Percentiles rank a stretch among this genome's conserved stretches.
These are phyloP conservation scores for Pistacia integerrima DNA, from an alignment of 345 rosid species.

Conservation along the genomic window DNA sequence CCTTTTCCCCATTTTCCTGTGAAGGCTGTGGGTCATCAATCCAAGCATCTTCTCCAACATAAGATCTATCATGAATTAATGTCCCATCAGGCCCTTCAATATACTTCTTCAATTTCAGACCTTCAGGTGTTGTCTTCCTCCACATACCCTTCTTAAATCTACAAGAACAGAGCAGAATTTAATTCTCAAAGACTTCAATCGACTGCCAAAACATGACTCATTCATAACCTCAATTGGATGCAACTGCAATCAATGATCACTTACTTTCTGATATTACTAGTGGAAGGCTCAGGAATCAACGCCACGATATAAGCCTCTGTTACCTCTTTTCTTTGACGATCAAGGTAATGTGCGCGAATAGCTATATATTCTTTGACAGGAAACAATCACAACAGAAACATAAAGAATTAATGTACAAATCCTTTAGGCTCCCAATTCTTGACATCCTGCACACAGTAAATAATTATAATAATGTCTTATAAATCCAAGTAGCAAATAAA, in stretches of 20 bases:
- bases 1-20: slow-evolving; percentile 48
- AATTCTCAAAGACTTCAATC: not conserved
- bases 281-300: slow-evolving; percentile 91
- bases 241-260: slow-evolving; percentile 14
- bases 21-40: slow-evolving; percentile 65
- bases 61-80: slow-evolving; percentile 72
- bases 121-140: slow-evolving; percentile 85
- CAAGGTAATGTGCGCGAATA: slow-evolving; percentile 62
- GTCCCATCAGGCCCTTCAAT: slow-evolving; percentile 80
- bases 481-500: not conserved
- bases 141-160: slow-evolving; percentile 88
- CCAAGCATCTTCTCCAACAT: slow-evolving; percentile 96
- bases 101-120: slow-evolving; percentile 82
- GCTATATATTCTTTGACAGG: slow-evolving; percentile 70
- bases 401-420: slow-evolving; percentile 64
- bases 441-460: slow-evolving; percentile 59
- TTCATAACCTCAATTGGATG: not conserved
- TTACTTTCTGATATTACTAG: slow-evolving; percentile 70
- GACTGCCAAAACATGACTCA: not conserved
- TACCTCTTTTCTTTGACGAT: slow-evolving; percentile 65
- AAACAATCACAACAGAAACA: slow-evolving; percentile 48
- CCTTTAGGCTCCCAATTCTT: slow-evolving; percentile 77
- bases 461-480: slow-evolving; percentile 8
- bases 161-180: slow-evolving; percentile 13
- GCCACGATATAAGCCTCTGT: slow-evolving; percentile 95